Conservation (phyloP, 129 eudicot species). For the Flaveria bidentis region DNA sequence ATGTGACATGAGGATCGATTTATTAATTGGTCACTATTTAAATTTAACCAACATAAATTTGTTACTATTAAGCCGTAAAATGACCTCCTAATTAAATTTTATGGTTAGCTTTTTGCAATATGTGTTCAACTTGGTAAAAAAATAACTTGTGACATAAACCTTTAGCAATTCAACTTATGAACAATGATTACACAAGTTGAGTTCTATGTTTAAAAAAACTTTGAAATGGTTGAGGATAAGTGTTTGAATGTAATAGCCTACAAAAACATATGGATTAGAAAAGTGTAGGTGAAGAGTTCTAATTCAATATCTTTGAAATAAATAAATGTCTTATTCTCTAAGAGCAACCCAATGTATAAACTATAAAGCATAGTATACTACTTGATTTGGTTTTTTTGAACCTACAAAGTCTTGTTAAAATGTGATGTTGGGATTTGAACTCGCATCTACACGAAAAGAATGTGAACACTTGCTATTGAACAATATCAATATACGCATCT, state of each 20-base stretch:
- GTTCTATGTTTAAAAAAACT: neutral
- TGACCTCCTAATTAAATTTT: no score
- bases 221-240: slow-evolving; percentile 19
- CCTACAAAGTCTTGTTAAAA: no score
- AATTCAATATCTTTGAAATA: slow-evolving; percentile 16
- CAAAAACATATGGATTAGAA: slow-evolving; percentile 33
- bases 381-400: neutral
- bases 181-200: slow-evolving; percentile 26
- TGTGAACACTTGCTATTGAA: no score
- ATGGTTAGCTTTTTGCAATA: neutral
- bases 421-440: no score
- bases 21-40: no score
- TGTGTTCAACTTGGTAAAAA: slow-evolving; percentile 8
- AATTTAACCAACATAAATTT: no score
- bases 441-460: no score
- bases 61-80: no score
- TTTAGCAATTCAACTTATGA: slow-evolving; percentile 25
- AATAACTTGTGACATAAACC: slow-evolving; percentile 7
- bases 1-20: no score
- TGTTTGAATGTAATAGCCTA: slow-evolving; percentile 29
- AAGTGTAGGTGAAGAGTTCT: slow-evolving; percentile 28
- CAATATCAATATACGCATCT: no score
- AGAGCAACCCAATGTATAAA: slow-evolving; percentile 3
- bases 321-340: neutral
- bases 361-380: neutral